Base-by-base conservation (phyloP, 2,329 filamentous ascomycete species). In the Septoria linicola region DNA sequence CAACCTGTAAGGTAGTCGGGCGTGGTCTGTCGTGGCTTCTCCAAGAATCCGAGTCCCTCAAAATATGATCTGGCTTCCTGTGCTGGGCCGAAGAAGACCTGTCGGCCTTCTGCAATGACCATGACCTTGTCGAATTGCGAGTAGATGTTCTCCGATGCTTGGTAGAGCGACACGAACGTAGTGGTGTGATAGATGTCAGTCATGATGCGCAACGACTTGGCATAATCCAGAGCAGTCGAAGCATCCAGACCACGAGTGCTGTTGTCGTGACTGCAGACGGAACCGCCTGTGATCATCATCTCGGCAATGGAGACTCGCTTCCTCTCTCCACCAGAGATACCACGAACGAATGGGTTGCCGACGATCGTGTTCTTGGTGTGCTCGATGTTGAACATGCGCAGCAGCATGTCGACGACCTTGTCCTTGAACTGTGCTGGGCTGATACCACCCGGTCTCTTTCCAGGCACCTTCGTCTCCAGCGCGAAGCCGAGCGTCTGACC, bases 351-450 rank as follows among this genome's bases (percentile, higher is more conserved):
- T 1, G 82, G 80, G 57, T 93, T 87, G 6, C 91, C 91, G 20
- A 96, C 89, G 23, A 92, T 82, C 0, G 91, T 96, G 66, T 90
- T 81, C 44, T 82, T 80, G 0, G 89, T 95, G 69, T 96, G 89
- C 68, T 91, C 87, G 47, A 96, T 95, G 66, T 92, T 93, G 76
- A 96, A 95, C 87, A 95, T 93, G 65, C 88, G 89, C 44, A 96
- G 76, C 53, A 96, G 76, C 63, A 85, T 81, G 14, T 82, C 78
- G 54, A 91, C 75, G 51, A 95, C 83, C 60, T 83, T 82, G 34
- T 87, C 78, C 73, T 91, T 91, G 74, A 92, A 92, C 13, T 87
- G 83, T 4, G 72, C 68, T 67, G 87, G 87, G 32, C 80, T 83
- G 60, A 93, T 79, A 17, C 88, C 88, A 3, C 78, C 81, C 0